Evolutionary conservation across 192 early-diverging fungal genomes (phyloP).

Genomic region (Podila verticillata): DNA sequence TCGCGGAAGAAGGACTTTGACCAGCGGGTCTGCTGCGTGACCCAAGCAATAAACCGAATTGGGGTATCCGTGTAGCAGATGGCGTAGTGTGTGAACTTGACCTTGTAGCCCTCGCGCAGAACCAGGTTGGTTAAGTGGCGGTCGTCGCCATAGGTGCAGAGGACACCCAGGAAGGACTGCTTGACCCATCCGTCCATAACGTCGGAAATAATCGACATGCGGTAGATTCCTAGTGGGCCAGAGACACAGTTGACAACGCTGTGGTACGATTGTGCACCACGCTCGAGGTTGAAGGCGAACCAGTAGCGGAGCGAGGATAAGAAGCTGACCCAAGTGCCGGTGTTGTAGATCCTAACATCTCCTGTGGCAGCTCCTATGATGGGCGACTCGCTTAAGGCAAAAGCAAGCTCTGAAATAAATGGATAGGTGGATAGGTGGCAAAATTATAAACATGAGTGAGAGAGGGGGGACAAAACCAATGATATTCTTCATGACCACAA

Average conservation of each 20-base stretch:
- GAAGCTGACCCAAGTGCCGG: conserved; percentile 62
- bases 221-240: conserved; percentile 71
- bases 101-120: conserved; percentile 55
- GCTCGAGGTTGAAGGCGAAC: conserved; percentile 75
- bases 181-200: conserved; percentile 65
- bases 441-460: neutral
- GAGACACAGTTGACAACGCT: conserved; percentile 70
- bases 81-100: conserved; percentile 66
- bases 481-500: neutral
- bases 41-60: conserved; percentile 63
- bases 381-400: conserved; percentile 57
- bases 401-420: conserved; percentile 53
- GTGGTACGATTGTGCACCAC: conserved; percentile 67
- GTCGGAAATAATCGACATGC: conserved; percentile 54
- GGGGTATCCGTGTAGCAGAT: conserved; percentile 72
- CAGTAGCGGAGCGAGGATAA: conserved; percentile 69
- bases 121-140: conserved; percentile 69
- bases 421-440: neutral
- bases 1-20: conserved; percentile 73
- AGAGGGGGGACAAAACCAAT: neutral
- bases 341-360: conserved; percentile 64
- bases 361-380: conserved; percentile 63
- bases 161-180: conserved; percentile 64
- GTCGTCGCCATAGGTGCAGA: conserved; percentile 75
- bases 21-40: conserved; percentile 73